A percentile compares a stretch with the other conserved stretches of the same genome.
Conservation (phyloP, 495 filamentous ascomycete species). For the Chaetomidium leptoderma region DNA sequence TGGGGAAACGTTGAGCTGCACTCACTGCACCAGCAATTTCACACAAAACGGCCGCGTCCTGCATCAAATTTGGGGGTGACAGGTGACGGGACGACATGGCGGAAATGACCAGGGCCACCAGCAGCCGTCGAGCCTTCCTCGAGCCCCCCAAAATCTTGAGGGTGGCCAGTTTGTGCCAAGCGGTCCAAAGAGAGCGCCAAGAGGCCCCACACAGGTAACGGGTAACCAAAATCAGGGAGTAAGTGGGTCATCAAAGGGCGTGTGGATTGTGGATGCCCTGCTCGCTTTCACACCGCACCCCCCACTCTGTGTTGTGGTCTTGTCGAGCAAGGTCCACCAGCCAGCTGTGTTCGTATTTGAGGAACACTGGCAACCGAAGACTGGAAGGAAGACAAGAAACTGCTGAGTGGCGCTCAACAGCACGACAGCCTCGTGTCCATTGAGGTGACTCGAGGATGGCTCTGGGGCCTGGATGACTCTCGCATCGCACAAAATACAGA, state of each 20-base stretch:
- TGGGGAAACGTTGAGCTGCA: background rate
- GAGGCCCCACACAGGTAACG: slow-evolving; percentile 1
- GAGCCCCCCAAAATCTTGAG: background rate
- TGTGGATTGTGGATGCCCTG: background rate
- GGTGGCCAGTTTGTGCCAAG: slow-evolving; percentile 5
- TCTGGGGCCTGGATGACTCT: background rate
- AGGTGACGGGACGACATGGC: slow-evolving; percentile 22
- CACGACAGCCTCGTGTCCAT: too few species aligned
- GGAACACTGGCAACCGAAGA: too few species aligned
- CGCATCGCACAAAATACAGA: too few species aligned
- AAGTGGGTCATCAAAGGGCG: slow-evolving; percentile 9
- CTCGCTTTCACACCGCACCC: background rate
- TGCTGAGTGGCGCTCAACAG: too few species aligned
- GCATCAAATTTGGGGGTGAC: slow-evolving; percentile 23
- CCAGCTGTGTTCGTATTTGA: too few species aligned
- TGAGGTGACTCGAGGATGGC: too few species aligned
- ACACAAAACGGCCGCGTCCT: slow-evolving; percentile 9
- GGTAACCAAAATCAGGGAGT: slow-evolving; percentile 15
- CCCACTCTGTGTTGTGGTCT: background rate
- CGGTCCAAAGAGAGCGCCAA: background rate
- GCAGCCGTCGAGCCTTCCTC: slow-evolving; percentile 14
- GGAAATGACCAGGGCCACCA: slow-evolving; percentile 30
- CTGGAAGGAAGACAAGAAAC: too few species aligned
- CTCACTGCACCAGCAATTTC: slow-evolving; percentile 11
- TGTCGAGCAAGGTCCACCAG: background rate